Percentiles rank a stretch among this genome's conserved stretches.
Conservation (phyloP, 2,329 filamentous ascomycete species). For the Elsinoe australis region DNA sequence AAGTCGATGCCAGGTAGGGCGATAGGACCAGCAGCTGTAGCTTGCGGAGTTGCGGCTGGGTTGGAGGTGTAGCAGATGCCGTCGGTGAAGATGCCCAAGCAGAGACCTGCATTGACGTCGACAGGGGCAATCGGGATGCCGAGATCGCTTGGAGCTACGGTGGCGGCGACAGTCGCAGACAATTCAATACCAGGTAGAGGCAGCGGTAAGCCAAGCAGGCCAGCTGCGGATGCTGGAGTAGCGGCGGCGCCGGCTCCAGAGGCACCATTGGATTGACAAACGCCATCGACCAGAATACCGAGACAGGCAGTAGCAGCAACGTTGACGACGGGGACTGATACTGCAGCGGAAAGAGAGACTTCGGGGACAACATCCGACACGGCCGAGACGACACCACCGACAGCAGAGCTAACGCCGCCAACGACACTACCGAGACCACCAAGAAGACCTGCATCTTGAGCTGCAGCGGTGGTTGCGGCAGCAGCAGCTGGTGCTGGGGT, state of each 20-base stretch:
- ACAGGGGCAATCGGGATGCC: constrained; percentile 9
- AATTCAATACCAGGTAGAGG: constrained; percentile 3
- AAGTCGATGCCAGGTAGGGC: constrained; percentile 12
- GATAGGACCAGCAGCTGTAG: constrained; percentile 7
- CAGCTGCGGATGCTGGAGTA: background rate
- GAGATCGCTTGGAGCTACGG: constrained; percentile 4
- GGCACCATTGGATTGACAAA: constrained; percentile 3
- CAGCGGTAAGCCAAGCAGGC: constrained; percentile 3
- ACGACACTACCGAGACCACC: constrained; percentile 7
- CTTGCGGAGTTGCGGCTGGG: constrained; percentile 12
- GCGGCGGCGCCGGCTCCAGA: background rate
- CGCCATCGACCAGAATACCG: constrained; percentile 11
- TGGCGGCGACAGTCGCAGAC: constrained; percentile 5
- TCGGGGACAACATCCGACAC: background rate
- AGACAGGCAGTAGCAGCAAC: constrained; percentile 14
- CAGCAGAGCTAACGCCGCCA: no score
- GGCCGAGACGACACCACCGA: constrained; percentile 10
- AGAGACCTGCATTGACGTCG: constrained; percentile 12
- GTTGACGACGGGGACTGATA: constrained; percentile 8
- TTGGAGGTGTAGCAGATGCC: constrained; percentile 16
- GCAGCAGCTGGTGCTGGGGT: constrained; percentile 8
- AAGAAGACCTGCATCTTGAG: constrained; percentile 6
- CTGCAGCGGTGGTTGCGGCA: background rate
- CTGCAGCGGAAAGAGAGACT: background rate
- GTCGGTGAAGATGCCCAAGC: constrained; percentile 16